phyloP scores from a whole-genome alignment of 176 grass and related monocot genomes.

The Musa acuminata region DNA sequence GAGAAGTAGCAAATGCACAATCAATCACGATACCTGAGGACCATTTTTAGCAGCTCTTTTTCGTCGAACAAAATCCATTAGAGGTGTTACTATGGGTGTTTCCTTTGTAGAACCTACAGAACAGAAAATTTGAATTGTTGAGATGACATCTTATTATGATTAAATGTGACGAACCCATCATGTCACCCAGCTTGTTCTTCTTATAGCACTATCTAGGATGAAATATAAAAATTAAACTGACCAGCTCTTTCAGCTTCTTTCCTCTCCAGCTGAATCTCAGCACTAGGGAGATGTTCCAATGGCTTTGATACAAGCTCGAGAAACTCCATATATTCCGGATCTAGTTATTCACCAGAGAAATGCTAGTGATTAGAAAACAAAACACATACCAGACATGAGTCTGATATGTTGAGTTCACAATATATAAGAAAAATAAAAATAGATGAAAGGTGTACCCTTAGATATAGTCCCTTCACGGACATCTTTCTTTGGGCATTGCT shows the following conservation, averaged over 20 bases:
- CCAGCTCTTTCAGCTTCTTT: slow-evolving; percentile 33
- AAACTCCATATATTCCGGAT: slow-evolving; percentile 25
- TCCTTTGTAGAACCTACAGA: slow-evolving; percentile 20
- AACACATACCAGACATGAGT: not conserved
- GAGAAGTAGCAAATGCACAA: not conserved
- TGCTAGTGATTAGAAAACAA: slow-evolving; percentile 7
- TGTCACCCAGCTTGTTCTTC: not conserved
- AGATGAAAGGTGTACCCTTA: slow-evolving; percentile 11
- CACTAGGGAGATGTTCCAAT: slow-evolving; percentile 23
- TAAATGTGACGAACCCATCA: not conserved
- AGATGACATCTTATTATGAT: not conserved
- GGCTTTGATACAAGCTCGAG: slow-evolving; percentile 23
- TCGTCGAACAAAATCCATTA: slow-evolving; percentile 26
- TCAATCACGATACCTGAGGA: slow-evolving; percentile 12
- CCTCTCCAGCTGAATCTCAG: slow-evolving; percentile 30
- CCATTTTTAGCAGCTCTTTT: slow-evolving; percentile 26
- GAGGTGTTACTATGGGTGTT: slow-evolving; percentile 16
- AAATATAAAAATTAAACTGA: slow-evolving; percentile 1
- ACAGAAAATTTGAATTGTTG: not conserved
- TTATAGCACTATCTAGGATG: slow-evolving; percentile 8
- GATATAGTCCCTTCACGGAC: slow-evolving; percentile 16
- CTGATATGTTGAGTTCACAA: not conserved
- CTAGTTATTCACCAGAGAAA: slow-evolving; percentile 14
- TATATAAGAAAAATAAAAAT: not conserved
- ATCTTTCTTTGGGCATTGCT: slow-evolving; percentile 22